Conservation (phyloP, 2,329 filamentous ascomycete genomes). For the Fusarium sp. region DNA sequence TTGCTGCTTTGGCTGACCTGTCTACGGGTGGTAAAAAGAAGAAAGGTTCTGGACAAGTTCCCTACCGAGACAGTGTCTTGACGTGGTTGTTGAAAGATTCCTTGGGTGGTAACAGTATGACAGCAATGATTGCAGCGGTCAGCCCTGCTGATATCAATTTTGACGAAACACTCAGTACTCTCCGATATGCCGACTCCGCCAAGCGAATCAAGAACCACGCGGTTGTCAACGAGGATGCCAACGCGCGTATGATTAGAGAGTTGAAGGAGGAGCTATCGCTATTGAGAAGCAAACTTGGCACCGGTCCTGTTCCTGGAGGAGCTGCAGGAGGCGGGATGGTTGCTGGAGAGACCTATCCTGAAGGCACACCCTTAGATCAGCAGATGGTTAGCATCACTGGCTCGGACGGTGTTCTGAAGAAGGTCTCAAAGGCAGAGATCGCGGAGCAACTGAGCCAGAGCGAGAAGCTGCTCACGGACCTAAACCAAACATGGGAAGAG, state of each 20-base stretch:
- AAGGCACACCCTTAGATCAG: constrained; percentile 91
- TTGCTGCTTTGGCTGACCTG: constrained; percentile 92
- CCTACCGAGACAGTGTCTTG: constrained; percentile 95
- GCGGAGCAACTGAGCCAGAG: constrained; percentile 95
- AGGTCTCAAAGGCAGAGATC: constrained; percentile 98
- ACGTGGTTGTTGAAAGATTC: constrained; percentile 99
- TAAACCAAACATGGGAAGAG: constrained; percentile 99
- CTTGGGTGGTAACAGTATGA: constrained; percentile 98
- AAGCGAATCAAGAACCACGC: constrained; percentile 99
- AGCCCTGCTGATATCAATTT: constrained; percentile 99
- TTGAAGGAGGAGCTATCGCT: constrained; percentile 93
- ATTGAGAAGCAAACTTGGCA: constrained; percentile 85
- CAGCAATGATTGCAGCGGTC: constrained; percentile 99
- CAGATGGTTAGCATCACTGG: constrained; percentile 96
- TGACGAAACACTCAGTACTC: constrained; percentile 94
- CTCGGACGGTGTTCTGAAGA: constrained; percentile 87
- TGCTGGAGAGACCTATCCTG: constrained; percentile 87
- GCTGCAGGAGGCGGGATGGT: constrained; percentile 64
- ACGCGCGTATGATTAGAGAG: constrained; percentile 98
- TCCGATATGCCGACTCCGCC: constrained; percentile 96
- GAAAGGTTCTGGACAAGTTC: constrained; percentile 78
- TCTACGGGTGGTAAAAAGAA: constrained; percentile 88
- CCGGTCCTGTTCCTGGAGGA: constrained; percentile 58
- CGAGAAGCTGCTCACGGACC: constrained; percentile 93
- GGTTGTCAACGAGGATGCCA: constrained; percentile 98